phyloP scores from a whole-genome alignment of 768 basidiomycete species.

The Russula sp. region DNA sequence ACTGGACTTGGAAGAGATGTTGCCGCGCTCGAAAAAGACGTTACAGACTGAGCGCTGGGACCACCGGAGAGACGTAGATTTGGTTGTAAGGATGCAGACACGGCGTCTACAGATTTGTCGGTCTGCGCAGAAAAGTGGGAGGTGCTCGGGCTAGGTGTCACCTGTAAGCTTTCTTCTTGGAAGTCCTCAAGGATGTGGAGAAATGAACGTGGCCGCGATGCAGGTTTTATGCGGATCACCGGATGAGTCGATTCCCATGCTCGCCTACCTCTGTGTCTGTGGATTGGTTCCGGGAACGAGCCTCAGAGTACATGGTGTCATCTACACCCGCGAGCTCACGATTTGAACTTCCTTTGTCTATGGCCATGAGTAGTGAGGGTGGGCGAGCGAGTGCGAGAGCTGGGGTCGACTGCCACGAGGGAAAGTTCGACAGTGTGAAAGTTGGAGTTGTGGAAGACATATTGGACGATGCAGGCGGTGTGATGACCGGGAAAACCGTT shows the following conservation, averaged over 20 bases:
- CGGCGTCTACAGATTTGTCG: slow-evolving; percentile 30
- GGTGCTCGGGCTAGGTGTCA: slow-evolving; percentile 32
- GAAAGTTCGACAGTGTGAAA: slow-evolving; percentile 51
- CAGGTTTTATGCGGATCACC: slow-evolving; percentile 36
- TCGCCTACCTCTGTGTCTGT: slow-evolving; percentile 13
- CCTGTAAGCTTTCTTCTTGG: slow-evolving; percentile 32
- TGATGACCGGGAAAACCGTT: slow-evolving; percentile 70
- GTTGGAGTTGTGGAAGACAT: slow-evolving; percentile 40
- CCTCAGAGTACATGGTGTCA: slow-evolving; percentile 21
- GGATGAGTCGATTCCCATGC: slow-evolving; percentile 27
- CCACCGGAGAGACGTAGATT: slow-evolving; percentile 23
- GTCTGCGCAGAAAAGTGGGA: slow-evolving; percentile 34
- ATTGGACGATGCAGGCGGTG: slow-evolving; percentile 28
- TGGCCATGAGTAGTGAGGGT: slow-evolving; percentile 42
- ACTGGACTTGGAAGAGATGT: slow-evolving; percentile 15
- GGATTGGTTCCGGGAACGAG: slow-evolving; percentile 8
- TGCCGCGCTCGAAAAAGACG: neutral
- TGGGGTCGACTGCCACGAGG: slow-evolving; percentile 55
- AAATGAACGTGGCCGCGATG: slow-evolving; percentile 56
- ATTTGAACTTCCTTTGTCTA: slow-evolving; percentile 37
- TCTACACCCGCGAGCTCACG: slow-evolving; percentile 31
- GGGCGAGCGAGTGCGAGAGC: slow-evolving; percentile 29
- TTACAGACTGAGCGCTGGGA: slow-evolving; percentile 9
- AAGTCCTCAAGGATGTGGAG: slow-evolving; percentile 68
- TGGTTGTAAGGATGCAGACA: slow-evolving; percentile 31